Evolutionary conservation across 805 yeast species (phyloP), one percentile per base, ranked within the genome.

Genomic region (Candida lessepsii): DNA sequence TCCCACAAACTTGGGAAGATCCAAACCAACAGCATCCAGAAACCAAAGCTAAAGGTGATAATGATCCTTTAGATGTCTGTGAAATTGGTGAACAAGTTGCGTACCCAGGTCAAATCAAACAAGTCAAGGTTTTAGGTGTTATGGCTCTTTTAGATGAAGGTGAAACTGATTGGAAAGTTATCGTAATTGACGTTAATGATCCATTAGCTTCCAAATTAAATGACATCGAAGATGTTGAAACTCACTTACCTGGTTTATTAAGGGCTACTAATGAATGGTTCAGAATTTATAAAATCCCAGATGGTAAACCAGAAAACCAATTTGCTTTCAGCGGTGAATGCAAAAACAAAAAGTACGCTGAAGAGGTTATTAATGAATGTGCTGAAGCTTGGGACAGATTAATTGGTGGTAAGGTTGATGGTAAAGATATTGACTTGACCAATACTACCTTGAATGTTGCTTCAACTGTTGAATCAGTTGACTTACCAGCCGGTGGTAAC

Each of bases 121-220:
- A 69, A 51, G 87, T 78, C 32, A 83, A 85, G 62, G 74, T 85
- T 5, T 68, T 86, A 43, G 93, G 93, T 39, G 81, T 85, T 30
- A 65, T 86, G 66, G 93, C 89, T 4, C 67, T 86, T 53, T 79
- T 86, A 44, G 95, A 86, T 54, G 97, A 90, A 64, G 97, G 96
- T 51, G 99, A 93, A 69, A 76, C 96, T 43, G 99, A 91, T 69
- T 91, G 98, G 98, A 87, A 87, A 65, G 71, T 87, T 23, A 76
- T 87, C 43, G 87, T 75, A 14, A 83, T 87, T 41, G 82, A 83
- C 54, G 66, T 71, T 21, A 66, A 73, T 39, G 95, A 86, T 58
- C 83, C 86, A 33, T 57, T 83, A 56, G 81, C 87, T 17, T 43
- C 68, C 5, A 67, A 76, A 48, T 58, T 87, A 42, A 69, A 81